Evolutionary conservation across 331 rosid genomes (phyloP).

Genomic region (Acacia pycnantha): DNA sequence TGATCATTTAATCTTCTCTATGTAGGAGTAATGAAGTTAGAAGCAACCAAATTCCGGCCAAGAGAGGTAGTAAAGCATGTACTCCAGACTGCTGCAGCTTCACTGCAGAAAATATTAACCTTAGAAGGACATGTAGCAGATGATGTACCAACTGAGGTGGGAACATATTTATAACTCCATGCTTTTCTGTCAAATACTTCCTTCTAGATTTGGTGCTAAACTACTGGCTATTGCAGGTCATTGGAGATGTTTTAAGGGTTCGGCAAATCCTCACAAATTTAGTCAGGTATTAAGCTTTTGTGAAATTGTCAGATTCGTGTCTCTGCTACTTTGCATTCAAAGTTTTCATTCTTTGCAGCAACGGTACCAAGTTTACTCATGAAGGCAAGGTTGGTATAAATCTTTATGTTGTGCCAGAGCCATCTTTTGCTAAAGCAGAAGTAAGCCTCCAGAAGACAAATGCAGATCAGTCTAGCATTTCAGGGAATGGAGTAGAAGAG

Average conservation of each 20-base stretch:
- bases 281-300: slow-evolving; percentile 64
- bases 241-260: slow-evolving; percentile 94
- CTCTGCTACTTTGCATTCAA: slow-evolving; percentile 11
- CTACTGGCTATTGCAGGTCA: slow-evolving; percentile 50
- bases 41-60: slow-evolving; percentile 91
- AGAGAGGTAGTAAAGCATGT: slow-evolving; percentile 95
- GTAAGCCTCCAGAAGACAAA: slow-evolving; percentile 39
- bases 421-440: slow-evolving; percentile 50
- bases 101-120: slow-evolving; percentile 76
- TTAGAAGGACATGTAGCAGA: slow-evolving; percentile 91
- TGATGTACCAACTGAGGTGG: slow-evolving; percentile 91
- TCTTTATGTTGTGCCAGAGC: slow-evolving; percentile 65
- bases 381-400: slow-evolving; percentile 93
- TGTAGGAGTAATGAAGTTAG: slow-evolving; percentile 95
- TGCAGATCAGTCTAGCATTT: slow-evolving; percentile 36
- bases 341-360: slow-evolving; percentile 56
- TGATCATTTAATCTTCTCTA: not conserved
- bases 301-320: not conserved
- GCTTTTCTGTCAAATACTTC: not conserved
- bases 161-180: slow-evolving; percentile 17
- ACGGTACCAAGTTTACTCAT: slow-evolving; percentile 94
- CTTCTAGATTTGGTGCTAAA: not conserved
- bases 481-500: slow-evolving; percentile 54
- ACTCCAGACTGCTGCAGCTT: slow-evolving; percentile 95
- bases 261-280: slow-evolving; percentile 96